Evolutionary conservation across 768 basidiomycete genomes (phyloP).

Genomic region (Boletus insuetus): DNA sequence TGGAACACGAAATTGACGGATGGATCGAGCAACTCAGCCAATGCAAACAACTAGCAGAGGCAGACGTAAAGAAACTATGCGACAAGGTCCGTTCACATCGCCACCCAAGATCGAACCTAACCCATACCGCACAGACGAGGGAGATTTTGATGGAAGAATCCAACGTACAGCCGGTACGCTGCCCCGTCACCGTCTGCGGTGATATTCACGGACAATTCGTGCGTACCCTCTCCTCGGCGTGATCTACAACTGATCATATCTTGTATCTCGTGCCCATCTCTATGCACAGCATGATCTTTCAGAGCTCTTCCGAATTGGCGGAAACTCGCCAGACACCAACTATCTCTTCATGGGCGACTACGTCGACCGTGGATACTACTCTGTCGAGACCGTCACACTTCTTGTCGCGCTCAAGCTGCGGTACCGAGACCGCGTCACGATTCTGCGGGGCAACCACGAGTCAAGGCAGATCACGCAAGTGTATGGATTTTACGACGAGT

Average conservation of each 20-base stretch:
- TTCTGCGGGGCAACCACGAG: constrained; percentile 98
- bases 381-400: constrained; percentile 96
- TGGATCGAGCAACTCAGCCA: constrained; percentile 97
- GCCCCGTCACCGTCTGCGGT: constrained; percentile 98
- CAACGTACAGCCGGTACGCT: constrained; percentile 97
- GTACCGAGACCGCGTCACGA: constrained; percentile 97
- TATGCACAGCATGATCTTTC: constrained; percentile 90
- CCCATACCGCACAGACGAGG: constrained; percentile 63
- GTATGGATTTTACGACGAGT: constrained; percentile 99
- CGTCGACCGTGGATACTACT: constrained; percentile 98
- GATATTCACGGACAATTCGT: constrained; percentile 99
- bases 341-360: constrained; percentile 99
- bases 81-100: constrained; percentile 72
- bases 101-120: constrained; percentile 13
- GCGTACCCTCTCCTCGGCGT: constrained; percentile 41
- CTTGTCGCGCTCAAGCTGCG: constrained; percentile 96
- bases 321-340: constrained; percentile 98
- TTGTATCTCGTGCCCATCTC: constrained; percentile 3
- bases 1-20: constrained; percentile 81
- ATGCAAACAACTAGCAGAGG: constrained; percentile 95
- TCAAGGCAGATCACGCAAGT: constrained; percentile 99
- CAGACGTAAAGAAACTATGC: constrained; percentile 95
- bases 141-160: constrained; percentile 99
- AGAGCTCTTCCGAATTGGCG: constrained; percentile 97
- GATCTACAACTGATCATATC: constrained; percentile 26